phyloP scores from a whole-genome alignment of 2,329 filamentous ascomycete genomes.

The Diplodia scrobiculata region DNA sequence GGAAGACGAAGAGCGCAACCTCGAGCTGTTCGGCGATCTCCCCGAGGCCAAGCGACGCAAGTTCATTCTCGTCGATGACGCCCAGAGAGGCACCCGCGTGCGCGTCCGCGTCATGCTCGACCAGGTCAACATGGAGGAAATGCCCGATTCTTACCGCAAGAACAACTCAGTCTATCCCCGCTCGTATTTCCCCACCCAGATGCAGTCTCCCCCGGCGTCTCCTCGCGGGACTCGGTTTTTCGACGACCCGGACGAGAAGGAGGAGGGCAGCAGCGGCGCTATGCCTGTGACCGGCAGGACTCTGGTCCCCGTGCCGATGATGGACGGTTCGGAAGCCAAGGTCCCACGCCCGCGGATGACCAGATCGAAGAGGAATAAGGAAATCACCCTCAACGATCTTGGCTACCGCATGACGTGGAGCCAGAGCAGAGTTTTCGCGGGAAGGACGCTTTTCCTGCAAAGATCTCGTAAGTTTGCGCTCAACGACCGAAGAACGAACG shows the following conservation, averaged over 20 bases:
- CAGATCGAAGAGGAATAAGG: constrained; percentile 70
- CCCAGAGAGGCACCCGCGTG: constrained; percentile 75
- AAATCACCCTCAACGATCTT: constrained; percentile 88
- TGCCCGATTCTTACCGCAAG: constrained; percentile 92
- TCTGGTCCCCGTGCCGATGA: constrained; percentile 52
- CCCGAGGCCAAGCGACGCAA: constrained; percentile 91
- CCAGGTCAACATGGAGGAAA: constrained; percentile 89
- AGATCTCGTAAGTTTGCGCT: constrained; percentile 75
- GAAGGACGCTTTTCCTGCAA: constrained; percentile 83
- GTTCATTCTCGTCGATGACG: constrained; percentile 94
- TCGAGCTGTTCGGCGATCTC: constrained; percentile 80
- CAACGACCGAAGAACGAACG: neutral
- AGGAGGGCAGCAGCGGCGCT: constrained; percentile 55
- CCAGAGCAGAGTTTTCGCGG: constrained; percentile 88
- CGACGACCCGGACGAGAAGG: constrained; percentile 57
- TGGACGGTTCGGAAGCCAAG: constrained; percentile 71
- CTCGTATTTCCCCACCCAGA: constrained; percentile 89
- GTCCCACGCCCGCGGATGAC: constrained; percentile 75
- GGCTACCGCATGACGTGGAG: constrained; percentile 97
- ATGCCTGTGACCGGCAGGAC: constrained; percentile 49
- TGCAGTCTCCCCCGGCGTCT: constrained; percentile 80
- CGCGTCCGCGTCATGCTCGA: constrained; percentile 92
- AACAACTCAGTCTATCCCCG: constrained; percentile 86
- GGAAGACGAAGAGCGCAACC: constrained; percentile 61
- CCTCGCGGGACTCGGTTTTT: constrained; percentile 76